Base-by-base conservation (phyloP, 2,329 filamentous ascomycete genomes). In the Bertia moriformis region DNA sequence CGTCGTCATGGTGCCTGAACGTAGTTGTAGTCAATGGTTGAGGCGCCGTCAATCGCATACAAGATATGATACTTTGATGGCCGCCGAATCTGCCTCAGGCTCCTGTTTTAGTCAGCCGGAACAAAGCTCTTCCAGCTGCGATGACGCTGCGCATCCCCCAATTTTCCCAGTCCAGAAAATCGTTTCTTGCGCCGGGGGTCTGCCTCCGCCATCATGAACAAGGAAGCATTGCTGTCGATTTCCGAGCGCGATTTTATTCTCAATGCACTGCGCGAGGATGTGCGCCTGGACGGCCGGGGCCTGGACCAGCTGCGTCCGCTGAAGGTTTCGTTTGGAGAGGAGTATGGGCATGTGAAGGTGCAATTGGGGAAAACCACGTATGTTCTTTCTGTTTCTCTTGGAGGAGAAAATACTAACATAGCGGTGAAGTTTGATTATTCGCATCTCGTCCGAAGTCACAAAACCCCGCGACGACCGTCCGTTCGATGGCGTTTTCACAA, bases 401-500 rank as follows among this genome's bases (percentile, higher is more conserved):
- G n/a, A 29, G 24, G 10, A 29, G 24, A n/a, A n/a, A n/a, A 10
- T 27, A 18, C 32, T 35, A 15, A 35, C 32, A 7, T 35, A n/a
- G 7, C n/a, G n/a, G 10, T 12, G 37, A 44, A 75, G 74, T 46
- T 65, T 80, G 20, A 59, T 78, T 46, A 72, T 70, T 5, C 67
- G 72, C 24, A 69, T 81, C 40, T 78, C 74, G 7, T 68, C 73
- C 36, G 72, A 78, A 51, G 70, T 82, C 22, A 67, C 69, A 3
- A 66, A 69, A 44, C 77, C 77, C 27, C 69, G 67, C 41, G 64
- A 72, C 35, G 77, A 82, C 53, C 67, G 77, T 44, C 78, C 78
- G 48, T 80, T 78, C 49, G 78, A 82, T 50, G 78, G 77, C 40
- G 63, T 78, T 45, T 82, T 82, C 55, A 74, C 68, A 39, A 80